A percentile compares a stretch with the other conserved stretches of the same genome.
Evolutionary conservation across 768 basidiomycete genomes (phyloP).

Genomic region (Phylloporus sp.): DNA sequence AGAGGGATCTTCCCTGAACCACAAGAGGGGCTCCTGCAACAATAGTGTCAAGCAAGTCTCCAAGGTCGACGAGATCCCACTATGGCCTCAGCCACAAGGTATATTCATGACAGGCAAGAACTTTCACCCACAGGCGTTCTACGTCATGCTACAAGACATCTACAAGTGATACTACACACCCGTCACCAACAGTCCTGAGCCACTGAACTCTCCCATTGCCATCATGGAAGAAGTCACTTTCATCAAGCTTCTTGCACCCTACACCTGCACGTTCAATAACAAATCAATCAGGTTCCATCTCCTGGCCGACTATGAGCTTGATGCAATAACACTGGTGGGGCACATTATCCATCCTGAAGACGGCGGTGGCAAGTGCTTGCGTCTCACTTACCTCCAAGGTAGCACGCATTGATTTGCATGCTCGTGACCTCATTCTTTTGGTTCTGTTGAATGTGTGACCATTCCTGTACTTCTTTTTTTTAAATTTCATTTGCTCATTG

Average conservation of each 20-base stretch:
- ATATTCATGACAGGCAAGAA: neutral
- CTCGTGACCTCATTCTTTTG: neutral
- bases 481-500: neutral
- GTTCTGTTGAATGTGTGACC: neutral
- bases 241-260: neutral
- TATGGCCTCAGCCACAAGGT: neutral
- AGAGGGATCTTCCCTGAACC: neutral
- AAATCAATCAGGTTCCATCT: neutral
- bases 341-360: neutral
- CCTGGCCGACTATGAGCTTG: neutral
- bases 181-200: neutral
- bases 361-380: neutral
- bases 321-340: neutral
- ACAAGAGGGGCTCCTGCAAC: neutral
- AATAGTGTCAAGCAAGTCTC: neutral
- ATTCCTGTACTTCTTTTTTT: neutral
- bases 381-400: neutral
- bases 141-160: neutral
- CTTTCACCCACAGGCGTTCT: neutral
- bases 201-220: neutral
- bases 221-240: constrained; percentile 1
- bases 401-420: neutral
- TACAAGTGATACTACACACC: neutral
- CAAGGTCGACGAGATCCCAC: neutral
- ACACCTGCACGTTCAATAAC: neutral